Evolutionary conservation across 2,329 filamentous ascomycete species (phyloP), one percentile per base, ranked within the genome.

Genomic region (Aureobasidium uvarum): DNA sequence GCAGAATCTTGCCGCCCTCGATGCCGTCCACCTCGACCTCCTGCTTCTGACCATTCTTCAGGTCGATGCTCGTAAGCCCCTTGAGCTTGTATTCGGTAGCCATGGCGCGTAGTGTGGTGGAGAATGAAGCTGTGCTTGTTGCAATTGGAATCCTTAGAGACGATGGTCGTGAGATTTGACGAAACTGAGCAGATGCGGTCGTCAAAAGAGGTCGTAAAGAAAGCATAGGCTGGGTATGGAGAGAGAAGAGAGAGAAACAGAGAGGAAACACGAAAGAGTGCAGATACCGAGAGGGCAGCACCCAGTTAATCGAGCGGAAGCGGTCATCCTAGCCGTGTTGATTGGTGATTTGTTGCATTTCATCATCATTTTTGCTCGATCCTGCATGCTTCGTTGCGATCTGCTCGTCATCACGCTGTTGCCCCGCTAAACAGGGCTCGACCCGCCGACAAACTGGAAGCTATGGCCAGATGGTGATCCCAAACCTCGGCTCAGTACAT

Each of bases 21-120:
- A 99, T 83, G 23, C 94, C 95, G 72, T 98, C 94, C 5, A 99
- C 89, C 72, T 96, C 92, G 16, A 86, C 90, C 77, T 98, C 93
- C 68, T 89, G 84, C 81, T 96, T 98, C 71, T 95, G 88, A 23
- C 91, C 88, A 36, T 89, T 86, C 75, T 89, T 85, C 68, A 98
- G 81, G 69, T 89, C 84, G 65, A 96, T 82, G 71, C 88, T 89
- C 54, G 84, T 83, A 67, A 96, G 79, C 74, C 85, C 89, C 77
- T 95, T 96, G 73, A 97, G 85, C 76, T 81, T 83, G 74, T 77
- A 83, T 69, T 83, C 78, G 68, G 77, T 75, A 13, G 79, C 76
- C 80, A 81, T 81, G 66, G 68, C 69, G 72, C 71, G 67, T 48
- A 72, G 62, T 6, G 58, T 69, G 36, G 67, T 68, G 41, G 69